These are phyloP conservation scores for Lachancea nothofagi DNA, from an alignment of 805 yeast species.

Conservation along the genomic window DNA sequence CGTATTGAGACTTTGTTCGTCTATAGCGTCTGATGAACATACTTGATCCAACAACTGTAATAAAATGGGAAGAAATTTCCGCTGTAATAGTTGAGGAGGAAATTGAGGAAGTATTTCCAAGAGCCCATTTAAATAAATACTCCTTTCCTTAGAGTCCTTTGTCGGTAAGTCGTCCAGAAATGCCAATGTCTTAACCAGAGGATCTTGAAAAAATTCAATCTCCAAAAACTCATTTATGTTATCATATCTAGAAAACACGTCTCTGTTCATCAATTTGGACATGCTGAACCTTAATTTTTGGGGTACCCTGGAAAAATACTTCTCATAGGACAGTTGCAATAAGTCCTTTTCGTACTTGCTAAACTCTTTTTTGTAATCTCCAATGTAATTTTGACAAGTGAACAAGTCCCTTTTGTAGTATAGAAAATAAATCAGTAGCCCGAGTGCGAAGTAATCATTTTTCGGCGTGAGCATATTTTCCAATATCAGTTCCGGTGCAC, in stretches of 20 bases:
- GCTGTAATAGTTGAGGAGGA: slow-evolving; percentile 51
- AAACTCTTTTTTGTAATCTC: slow-evolving; percentile 57
- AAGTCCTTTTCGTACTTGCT: slow-evolving; percentile 43
- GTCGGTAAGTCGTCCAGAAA: slow-evolving; percentile 81
- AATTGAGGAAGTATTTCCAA: slow-evolving; percentile 48
- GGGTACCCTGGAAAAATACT: slow-evolving; percentile 56
- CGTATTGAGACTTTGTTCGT: slow-evolving; percentile 37
- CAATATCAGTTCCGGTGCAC: slow-evolving; percentile 79
- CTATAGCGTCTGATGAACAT: slow-evolving; percentile 33
- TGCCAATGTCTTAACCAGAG: slow-evolving; percentile 72
- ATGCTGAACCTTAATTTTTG: slow-evolving; percentile 41
- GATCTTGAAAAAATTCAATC: slow-evolving; percentile 74
- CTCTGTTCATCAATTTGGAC: slow-evolving; percentile 49
- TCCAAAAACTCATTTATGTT: slow-evolving; percentile 51
- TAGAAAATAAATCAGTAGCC: slow-evolving; percentile 64
- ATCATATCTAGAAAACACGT: slow-evolving; percentile 51
- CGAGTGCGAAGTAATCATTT: slow-evolving; percentile 82
- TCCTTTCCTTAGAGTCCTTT: slow-evolving; percentile 59
- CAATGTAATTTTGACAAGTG: slow-evolving; percentile 47
- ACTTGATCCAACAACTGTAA: slow-evolving; percentile 42
- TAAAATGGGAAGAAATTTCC: slow-evolving; percentile 70
- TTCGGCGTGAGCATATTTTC: slow-evolving; percentile 58
- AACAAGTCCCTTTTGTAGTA: slow-evolving; percentile 52
- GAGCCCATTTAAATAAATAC: slow-evolving; percentile 63
- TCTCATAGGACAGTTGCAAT: slow-evolving; percentile 34